Evolutionary conservation across 192 early-diverging fungal genomes (phyloP), one percentile per base, ranked within the genome.

Genomic region (Mortierella hygrophila): DNA sequence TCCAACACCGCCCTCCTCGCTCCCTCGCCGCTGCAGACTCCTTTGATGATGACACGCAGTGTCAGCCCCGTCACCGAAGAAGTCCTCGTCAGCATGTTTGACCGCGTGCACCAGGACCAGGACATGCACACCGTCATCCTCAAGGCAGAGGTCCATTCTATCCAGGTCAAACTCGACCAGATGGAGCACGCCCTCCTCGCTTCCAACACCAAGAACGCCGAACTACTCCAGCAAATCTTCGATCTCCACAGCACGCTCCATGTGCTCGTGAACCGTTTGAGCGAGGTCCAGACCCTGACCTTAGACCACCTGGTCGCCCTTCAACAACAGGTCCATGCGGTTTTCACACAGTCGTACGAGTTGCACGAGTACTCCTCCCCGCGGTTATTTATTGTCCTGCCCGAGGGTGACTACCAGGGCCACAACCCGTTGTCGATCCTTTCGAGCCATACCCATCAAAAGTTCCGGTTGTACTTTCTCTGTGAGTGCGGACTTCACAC

Each of bases 381-480:
- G 37, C 78, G 83, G 29, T 49, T 86, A 9, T 86, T 86, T 40
- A 86, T 86, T 42, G 83, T 86, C 70, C 65, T 86, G 8, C 83
- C 83, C 16, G 83, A 86, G 60, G 75, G 81, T 18, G 75, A 35
- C 15, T 86, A 80, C 29, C 74, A 81, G 20, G 83, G 83, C 13
- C 1, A 80, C 52, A 77, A 86, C 26, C 78, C 83, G 4, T n/a
- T 75, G 23, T 40, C 46, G 15, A 70, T 80, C 38, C 26, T 86
- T 57, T 55, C 46, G 26, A 68, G 46, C 13, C 73, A 57, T 40
- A 20, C 83, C 2, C 46, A 49, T 21, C 57, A 68, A 55, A 80
- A 86, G 79, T 86, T 80, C 41, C 78, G 83, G 16, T 63, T 86
- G 68, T 86, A 80, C 60, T 86, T 86, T 35, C 75, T 86, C 6